phyloP scores from a whole-genome alignment of 2,329 filamentous ascomycete species.

The Aspergillus niger region DNA sequence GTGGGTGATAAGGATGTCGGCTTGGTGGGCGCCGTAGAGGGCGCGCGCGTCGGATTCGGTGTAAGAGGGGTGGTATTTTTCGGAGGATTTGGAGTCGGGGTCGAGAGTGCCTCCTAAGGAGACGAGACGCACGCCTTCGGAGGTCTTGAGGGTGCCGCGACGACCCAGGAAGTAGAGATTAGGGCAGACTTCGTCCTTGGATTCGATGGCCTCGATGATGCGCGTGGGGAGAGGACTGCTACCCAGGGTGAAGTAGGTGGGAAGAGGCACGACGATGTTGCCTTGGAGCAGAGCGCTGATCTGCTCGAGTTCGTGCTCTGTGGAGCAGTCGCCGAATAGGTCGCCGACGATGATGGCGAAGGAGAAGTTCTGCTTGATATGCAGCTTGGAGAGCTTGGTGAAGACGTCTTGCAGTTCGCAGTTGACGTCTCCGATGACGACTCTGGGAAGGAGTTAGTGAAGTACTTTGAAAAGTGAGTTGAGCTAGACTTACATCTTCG shows the following conservation, averaged over 20 bases:
- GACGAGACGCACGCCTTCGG: conserved; percentile 86
- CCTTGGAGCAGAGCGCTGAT: conserved; percentile 70
- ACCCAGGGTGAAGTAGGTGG: conserved; percentile 89
- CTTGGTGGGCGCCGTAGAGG: conserved; percentile 72
- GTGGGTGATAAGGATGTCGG: conserved; percentile 84
- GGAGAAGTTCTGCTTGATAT: conserved; percentile 84
- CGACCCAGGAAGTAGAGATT: conserved; percentile 91
- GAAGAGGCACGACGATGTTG: conserved; percentile 71
- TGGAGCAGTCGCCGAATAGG: conserved; percentile 64
- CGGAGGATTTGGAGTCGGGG: conserved; percentile 49
- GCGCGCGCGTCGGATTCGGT: conserved; percentile 73
- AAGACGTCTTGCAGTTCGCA: conserved; percentile 77
- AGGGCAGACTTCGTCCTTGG: conserved; percentile 74
- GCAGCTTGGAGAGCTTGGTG: conserved; percentile 75
- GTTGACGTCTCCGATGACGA: conserved; percentile 80
- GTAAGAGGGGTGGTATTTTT: conserved; percentile 75
- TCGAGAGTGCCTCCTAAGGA: conserved; percentile 73
- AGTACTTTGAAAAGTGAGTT: neutral
- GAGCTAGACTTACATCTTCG: conserved; percentile 54
- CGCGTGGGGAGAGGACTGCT: conserved; percentile 68
- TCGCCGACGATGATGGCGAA: conserved; percentile 84
- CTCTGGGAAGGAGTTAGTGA: conserved; percentile 37
- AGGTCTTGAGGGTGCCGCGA: conserved; percentile 82
- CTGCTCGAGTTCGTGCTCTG: conserved; percentile 57
- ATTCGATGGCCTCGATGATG: conserved; percentile 72